These are phyloP conservation scores for Aristolochia contorta DNA, from an alignment of 164 flowering plant genomes.

Conservation along the genomic window DNA sequence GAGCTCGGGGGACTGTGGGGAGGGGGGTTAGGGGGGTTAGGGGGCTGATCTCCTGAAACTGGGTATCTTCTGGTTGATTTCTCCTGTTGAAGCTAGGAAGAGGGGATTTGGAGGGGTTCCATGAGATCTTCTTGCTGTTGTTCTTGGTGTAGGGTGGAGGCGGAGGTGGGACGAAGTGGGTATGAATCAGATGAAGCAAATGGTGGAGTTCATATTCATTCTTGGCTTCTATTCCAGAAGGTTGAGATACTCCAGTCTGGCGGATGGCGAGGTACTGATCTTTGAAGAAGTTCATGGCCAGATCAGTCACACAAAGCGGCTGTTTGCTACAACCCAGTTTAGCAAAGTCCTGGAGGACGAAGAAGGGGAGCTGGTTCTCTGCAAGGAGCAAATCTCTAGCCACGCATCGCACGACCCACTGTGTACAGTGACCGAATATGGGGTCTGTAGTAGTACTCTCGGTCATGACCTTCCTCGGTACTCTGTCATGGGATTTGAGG, in stretches of 20 bases:
- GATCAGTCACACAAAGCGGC: neutral
- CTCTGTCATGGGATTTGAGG: neutral
- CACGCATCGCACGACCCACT: neutral
- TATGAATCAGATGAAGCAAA: conserved; percentile 3
- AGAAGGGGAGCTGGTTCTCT: conserved; percentile 13
- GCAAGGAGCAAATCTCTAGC: conserved; percentile 1
- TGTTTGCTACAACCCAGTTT: too few species aligned
- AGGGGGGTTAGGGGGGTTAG: neutral
- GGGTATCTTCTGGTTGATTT: too few species aligned
- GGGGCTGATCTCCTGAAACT: too few species aligned
- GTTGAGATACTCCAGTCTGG: too few species aligned
- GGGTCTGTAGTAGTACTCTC: neutral
- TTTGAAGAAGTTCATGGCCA: conserved; percentile 3
- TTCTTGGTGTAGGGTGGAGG: neutral
- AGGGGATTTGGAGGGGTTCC: too few species aligned
- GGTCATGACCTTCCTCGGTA: too few species aligned
- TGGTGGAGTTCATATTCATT: neutral
- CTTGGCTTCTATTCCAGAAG: too few species aligned
- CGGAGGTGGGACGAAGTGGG: neutral
- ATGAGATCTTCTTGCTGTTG: too few species aligned
- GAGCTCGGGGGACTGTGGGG: neutral
- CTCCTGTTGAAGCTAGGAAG: too few species aligned
- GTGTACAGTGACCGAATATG: neutral
- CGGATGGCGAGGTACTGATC: too few species aligned
- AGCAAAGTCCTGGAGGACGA: neutral